Base-by-base conservation (phyloP, 176 grass and related monocot genomes). In the Paspalum notatum region DNA sequence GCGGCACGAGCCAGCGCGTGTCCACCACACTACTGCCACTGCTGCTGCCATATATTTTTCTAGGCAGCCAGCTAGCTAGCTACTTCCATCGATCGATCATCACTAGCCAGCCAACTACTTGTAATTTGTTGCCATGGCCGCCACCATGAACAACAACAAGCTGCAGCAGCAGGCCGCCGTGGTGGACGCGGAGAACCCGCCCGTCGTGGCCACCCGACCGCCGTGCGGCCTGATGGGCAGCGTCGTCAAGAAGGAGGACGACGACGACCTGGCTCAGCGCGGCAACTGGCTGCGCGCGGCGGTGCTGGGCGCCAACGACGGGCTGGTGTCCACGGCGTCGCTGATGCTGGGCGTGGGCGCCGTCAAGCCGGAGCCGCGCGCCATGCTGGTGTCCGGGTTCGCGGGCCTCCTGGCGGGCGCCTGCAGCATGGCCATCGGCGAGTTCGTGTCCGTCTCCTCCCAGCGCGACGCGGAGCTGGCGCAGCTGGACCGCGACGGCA, bases 291-390 rank as follows among this genome's bases (percentile, higher is more conserved):
- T 92, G 20, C 85, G 91, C 26, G 91, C 91, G 14, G 91, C 91
- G 6, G 88, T 93, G 14, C 86, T 91, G 0, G 92, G 92, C 60
- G 92, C 92, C 3, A 94, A 94, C 92, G 92, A 94, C 71, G 92
- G 92, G 0, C 86, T 94, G 10, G 92, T 94, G 20, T 94, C 92
- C 15, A 94, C 88, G 4, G 89, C 89, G 2, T 90, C 92, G 39
- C 86, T 94, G 3, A 91, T 94, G 92, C 89, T 94, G 74, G 92
- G 92, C 32, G 89, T 94, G 24, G 89, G 92, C 66, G 92, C 92
- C 3, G 84, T 91, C 20, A 91, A 91, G 71, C 71, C 75, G 8
- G 89, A 88, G 22, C 76, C 42, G 3, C 83, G 80, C 10, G 85
- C 80, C 71, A 91, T 94, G 88, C 72, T 94, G 39, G 41, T 94